Base-by-base conservation (phyloP, 1,284 basidiomycete species). In the Sanghuangporus weigelae region DNA sequence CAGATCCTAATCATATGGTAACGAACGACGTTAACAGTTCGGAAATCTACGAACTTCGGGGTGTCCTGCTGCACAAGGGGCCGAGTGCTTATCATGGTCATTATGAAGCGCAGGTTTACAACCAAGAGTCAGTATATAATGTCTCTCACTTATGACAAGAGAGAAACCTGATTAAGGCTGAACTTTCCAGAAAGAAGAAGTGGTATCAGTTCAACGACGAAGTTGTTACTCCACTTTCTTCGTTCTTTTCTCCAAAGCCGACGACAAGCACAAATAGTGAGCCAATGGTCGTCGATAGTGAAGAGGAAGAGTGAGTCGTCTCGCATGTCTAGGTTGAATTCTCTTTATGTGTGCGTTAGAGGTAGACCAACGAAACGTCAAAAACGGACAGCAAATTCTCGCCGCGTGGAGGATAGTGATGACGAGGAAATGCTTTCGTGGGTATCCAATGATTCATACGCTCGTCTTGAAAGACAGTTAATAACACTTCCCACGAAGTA, bases 191-290 rank as follows among this genome's bases (percentile, higher is more conserved):
- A 26, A 36, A 40, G 14, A 74, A 81, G 44, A 80, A 85, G n/a
- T 97, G 95, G 95, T 95, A 89, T 72, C 84, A 88, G 66, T 96
- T 93, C 74, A 93, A 95, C 68, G 95, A 97, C 71, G 94, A 96
- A 70, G 75, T 74, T 11, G 87, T 91, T 8, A 86, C 85, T 53
- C 74, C 78, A n/a, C 75, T 88, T 4, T 79, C 80, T 12, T 80
- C 84, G 39, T 66, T 68, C 42, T 56, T 56, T 35, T 48, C 58
- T 40, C 53, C 53, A 42, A 36, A 49, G 19, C 42, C 54, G 23
- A 63, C 60, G 63, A 71, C 69, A 39, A 35, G 12, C 23, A 26
- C n/a, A 23, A 51, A 54, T 23, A 55, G 11, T 12, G 38, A 50
- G 11, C 7, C 51, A 7, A 39, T 39, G 10, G 39, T 55, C 12